Base-by-base conservation (phyloP, 192 early-diverging fungal genomes). In the Coemansia sp. region DNA sequence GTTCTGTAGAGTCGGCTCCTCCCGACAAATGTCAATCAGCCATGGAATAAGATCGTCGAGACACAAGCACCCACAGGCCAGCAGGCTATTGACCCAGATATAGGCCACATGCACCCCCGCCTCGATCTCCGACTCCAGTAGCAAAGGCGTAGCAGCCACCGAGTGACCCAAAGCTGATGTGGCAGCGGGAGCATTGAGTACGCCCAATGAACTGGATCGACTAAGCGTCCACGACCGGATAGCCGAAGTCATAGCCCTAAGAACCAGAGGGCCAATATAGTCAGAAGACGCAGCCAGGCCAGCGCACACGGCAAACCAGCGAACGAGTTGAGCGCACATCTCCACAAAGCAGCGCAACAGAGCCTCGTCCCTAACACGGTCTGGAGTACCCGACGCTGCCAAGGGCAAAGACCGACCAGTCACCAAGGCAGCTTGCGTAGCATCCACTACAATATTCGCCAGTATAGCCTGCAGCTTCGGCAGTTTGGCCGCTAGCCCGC, bases 41-140 rank as follows among this genome's bases (percentile, higher is more conserved):
- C 76, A 79, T 2, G 70, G 67, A 6, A 79, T 36, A 42, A 73
- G 45, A 14, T 79, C 66, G 21, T 61, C 58, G 42, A 73, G 46
- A 4, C 67, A 59, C 60, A 79, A n/a, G 24, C 70, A 73, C 26
- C 76, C 76, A 18, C 43, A 38, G n/a, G 55, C 37, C 55, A 79
- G 53, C 23, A 79, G 14, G 13, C 57, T 37, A 13, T 53, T 65
- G 31, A 63, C 61, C 70, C 71, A 73, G 31, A 66, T 16, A n/a
- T 60, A 42, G 9, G 67, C 36, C n/a, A 70, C 64, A 31, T 60
- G 45, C 24, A 66, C 45, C 0, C 56, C 63, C 0, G 40, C 21
- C 14, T 78, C 76, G 26, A 65, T 58, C n/a, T 65, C 66, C 7
- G 62, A 34, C 37, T 24, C 61, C 9, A 63, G 4, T n/a, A 65